Conservation (phyloP, 169 alveolate species). For the Plasmodium knowlesi region DNA sequence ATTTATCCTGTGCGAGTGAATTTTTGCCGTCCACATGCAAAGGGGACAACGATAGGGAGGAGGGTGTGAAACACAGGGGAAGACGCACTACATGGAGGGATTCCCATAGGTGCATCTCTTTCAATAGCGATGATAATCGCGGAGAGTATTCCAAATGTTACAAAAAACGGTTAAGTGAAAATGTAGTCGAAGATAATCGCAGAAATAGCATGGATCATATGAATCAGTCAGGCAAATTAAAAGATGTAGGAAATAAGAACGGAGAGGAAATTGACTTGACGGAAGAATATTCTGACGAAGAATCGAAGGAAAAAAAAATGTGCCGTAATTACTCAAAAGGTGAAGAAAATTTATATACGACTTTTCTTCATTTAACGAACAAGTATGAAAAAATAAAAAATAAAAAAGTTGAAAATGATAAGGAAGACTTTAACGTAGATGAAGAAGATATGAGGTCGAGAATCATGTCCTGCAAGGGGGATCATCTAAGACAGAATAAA, state of each 20-base stretch:
- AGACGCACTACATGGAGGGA: not conserved
- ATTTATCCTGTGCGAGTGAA: not conserved
- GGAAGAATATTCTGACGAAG: not conserved
- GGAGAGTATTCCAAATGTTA: not conserved
- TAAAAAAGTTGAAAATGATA: not conserved
- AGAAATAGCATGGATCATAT: not conserved
- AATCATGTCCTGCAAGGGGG: not conserved
- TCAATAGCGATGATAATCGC: not conserved
- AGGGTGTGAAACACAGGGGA: not conserved
- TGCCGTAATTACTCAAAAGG: not conserved
- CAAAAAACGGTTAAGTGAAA: not conserved
- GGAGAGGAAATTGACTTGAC: not conserved
- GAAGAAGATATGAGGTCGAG: not conserved
- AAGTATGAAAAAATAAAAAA: constrained; percentile 17
- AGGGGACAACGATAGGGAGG: constrained; percentile 1
- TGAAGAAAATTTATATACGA: not conserved
- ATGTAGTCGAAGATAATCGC: not conserved
- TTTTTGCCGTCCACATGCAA: not conserved
- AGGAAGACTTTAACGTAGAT: not conserved
- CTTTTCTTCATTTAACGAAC: constrained; percentile 28
- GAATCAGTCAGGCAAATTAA: not conserved
- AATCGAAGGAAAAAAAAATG: constrained; percentile 6
- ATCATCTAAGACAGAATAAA: not conserved
- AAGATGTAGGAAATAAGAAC: not conserved
- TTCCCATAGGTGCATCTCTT: not conserved